Evolutionary conservation across 2,329 filamentous ascomycete species (phyloP).

Genomic region (Colletotrichum zoysiae): DNA sequence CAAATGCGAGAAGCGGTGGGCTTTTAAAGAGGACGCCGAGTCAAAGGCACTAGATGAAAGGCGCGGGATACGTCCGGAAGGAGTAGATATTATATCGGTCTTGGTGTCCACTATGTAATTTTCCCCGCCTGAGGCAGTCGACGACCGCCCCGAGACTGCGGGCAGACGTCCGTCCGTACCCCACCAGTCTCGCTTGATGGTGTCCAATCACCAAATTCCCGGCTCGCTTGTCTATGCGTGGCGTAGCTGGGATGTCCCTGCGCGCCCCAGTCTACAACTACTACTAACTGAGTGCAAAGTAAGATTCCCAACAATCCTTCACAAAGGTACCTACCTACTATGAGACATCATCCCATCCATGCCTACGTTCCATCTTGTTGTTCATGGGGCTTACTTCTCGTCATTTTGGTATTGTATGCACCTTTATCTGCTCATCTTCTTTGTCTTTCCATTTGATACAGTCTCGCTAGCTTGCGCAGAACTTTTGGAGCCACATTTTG

Average conservation of each 20-base stretch:
- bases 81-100: background rate
- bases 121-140: background rate
- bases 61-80: background rate
- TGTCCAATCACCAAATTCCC: conserved; percentile 51
- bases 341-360: background rate
- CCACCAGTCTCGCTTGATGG: conserved; percentile 49
- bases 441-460: background rate
- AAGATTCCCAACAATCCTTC: background rate
- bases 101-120: no score
- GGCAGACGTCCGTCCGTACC: conserved; percentile 11
- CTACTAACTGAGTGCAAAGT: no score
- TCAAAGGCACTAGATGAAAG: background rate
- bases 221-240: conserved; percentile 49
- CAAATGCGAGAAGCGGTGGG: background rate
- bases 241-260: conserved; percentile 17
- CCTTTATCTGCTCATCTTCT: background rate
- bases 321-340: no score
- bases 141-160: conserved; percentile 21
- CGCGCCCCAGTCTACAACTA: background rate
- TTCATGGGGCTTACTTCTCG: background rate
- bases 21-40: background rate
- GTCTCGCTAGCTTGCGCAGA: background rate
- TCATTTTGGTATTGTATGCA: background rate
- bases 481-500: background rate
- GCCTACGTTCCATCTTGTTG: no score